These are phyloP conservation scores for Aurantiochytrium sp. DNA, from an alignment of 108 stramenopile species.

Conservation along the genomic window DNA sequence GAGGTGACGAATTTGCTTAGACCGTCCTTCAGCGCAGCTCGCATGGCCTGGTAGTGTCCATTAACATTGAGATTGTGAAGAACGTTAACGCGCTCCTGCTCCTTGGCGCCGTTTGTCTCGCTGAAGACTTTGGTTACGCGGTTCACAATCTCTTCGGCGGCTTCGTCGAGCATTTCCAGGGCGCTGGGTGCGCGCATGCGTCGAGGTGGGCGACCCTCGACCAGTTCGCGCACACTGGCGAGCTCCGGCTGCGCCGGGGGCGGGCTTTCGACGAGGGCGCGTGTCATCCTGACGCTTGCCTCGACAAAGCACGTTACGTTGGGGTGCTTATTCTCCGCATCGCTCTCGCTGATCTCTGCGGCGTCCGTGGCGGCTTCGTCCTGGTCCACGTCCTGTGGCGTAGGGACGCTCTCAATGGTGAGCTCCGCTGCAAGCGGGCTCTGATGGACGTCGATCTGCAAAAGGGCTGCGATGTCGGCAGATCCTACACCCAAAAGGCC, in stretches of 20 bases:
- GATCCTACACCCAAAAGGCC: no score
- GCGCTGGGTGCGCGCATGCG: neutral
- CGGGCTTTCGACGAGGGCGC: neutral
- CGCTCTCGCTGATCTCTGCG: no score
- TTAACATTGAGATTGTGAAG: neutral
- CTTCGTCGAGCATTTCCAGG: neutral
- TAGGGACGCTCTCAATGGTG: no score
- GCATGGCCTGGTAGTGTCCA: neutral
- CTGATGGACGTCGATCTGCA: no score
- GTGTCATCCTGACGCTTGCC: neutral
- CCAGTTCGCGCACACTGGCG: neutral
- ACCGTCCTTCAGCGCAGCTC: neutral
- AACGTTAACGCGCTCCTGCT: neutral
- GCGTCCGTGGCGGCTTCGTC: no score
- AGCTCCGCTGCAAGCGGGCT: no score
- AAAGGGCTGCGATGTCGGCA: no score
- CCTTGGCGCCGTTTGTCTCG: neutral
- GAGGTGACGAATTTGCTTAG: neutral
- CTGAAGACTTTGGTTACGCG: neutral
- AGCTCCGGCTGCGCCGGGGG: neutral
- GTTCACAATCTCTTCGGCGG: neutral
- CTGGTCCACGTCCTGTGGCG: no score
- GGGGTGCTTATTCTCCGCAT: no score
- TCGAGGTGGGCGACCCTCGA: neutral
- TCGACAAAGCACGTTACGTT: neutral